These are phyloP conservation scores for Amaranthus palmeri DNA, from an alignment of 148 eudicot genomes.

Conservation along the genomic window DNA sequence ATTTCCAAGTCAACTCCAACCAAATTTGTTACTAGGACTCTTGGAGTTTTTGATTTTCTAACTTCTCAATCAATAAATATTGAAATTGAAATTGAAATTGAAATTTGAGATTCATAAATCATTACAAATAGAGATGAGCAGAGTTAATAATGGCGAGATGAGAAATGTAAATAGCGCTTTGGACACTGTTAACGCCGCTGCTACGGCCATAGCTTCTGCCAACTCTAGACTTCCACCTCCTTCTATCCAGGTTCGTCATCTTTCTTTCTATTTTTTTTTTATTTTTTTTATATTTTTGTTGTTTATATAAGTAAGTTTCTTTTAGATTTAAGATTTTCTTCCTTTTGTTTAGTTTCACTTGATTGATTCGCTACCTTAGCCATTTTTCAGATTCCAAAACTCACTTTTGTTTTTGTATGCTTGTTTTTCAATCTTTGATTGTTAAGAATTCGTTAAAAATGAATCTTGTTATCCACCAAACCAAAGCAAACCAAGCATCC, in stretches of 20 bases:
- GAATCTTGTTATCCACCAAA: too few relatives aligned
- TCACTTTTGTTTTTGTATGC: slow-evolving; percentile 1
- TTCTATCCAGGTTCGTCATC: slow-evolving; percentile 35
- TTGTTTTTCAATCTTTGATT: slow-evolving; percentile 22
- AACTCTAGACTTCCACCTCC: slow-evolving; percentile 60
- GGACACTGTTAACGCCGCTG: slow-evolving; percentile 88
- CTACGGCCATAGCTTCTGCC: slow-evolving; percentile 74
- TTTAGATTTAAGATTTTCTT: slow-evolving; percentile 26
- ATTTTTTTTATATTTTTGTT: background rate
- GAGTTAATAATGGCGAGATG: slow-evolving; percentile 40
- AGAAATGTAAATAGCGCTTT: slow-evolving; percentile 49
- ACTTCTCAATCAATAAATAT: too few relatives aligned
- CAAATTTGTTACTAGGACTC: too few relatives aligned
- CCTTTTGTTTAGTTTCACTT: too few relatives aligned
- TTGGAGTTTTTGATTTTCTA: too few relatives aligned
- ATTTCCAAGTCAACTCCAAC: too few relatives aligned
- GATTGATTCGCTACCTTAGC: too few relatives aligned
- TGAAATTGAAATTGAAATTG: too few relatives aligned
- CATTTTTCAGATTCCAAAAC: too few relatives aligned
- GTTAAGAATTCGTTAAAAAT: background rate
- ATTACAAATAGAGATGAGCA: slow-evolving; percentile 24
- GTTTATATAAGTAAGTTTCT: slow-evolving; percentile 1
- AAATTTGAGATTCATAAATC: too few relatives aligned
- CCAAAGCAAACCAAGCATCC: too few relatives aligned
- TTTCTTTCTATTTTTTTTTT: background rate